Conservation (phyloP, 495 filamentous ascomycete species). For the Penicillium dipodomyicola region DNA sequence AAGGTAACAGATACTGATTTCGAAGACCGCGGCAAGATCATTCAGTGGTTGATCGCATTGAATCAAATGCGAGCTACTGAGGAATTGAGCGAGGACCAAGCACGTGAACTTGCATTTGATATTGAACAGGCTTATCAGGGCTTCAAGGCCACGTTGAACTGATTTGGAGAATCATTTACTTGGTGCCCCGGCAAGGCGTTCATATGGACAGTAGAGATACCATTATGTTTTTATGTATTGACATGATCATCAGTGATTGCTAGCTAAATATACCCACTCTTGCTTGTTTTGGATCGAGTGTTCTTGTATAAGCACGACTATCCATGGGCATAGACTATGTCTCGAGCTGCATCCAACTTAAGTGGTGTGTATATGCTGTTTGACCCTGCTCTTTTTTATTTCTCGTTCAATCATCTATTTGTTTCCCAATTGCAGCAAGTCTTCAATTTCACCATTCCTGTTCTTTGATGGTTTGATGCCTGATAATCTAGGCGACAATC, state of each 20-base stretch:
- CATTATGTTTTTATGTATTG: slow-evolving; percentile 6
- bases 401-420: too few relatives aligned
- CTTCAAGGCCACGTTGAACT: slow-evolving; percentile 72
- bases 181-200: slow-evolving; percentile 13
- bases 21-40: slow-evolving; percentile 91
- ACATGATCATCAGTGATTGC: background rate
- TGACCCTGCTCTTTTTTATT: too few relatives aligned
- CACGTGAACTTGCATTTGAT: slow-evolving; percentile 80
- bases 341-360: too few relatives aligned
- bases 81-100: slow-evolving; percentile 83
- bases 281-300: background rate
- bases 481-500: slow-evolving; percentile 6
- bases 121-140: slow-evolving; percentile 89
- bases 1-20: slow-evolving; percentile 93
- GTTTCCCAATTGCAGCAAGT: too few relatives aligned
- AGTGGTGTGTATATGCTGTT: too few relatives aligned
- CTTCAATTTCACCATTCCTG: too few relatives aligned
- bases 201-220: slow-evolving; percentile 19
- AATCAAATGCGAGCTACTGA: slow-evolving; percentile 97
- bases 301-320: background rate
- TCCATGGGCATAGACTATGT: background rate
- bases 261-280: slow-evolving; percentile 6
- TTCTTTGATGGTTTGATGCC: slow-evolving; percentile 5
- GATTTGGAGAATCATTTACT: background rate
- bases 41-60: slow-evolving; percentile 94